Conservation (phyloP, 2,329 filamentous ascomycete species). For the Fusarium xyrophilum region DNA sequence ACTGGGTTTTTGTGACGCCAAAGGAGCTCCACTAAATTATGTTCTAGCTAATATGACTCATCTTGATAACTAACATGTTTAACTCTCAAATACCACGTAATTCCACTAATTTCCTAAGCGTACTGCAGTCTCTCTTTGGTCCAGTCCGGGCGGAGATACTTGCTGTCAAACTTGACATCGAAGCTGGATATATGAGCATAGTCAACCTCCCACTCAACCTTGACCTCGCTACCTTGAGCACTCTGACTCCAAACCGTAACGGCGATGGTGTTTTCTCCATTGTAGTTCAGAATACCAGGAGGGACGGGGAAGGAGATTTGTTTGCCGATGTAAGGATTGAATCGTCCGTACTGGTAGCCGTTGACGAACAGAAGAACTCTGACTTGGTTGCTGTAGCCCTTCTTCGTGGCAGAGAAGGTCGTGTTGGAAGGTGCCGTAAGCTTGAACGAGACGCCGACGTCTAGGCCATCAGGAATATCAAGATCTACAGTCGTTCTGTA, state of each 20-base stretch:
- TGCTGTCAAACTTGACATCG: constrained; percentile 56
- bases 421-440: constrained; percentile 54
- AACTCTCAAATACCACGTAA: not conserved
- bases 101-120: constrained; percentile 17
- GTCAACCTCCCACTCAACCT: constrained; percentile 59
- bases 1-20: constrained; percentile 53
- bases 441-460: constrained; percentile 63
- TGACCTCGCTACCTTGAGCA: constrained; percentile 57
- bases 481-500: constrained; percentile 63
- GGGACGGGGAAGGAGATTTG: constrained; percentile 67
- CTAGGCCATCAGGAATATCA: constrained; percentile 57
- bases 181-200: constrained; percentile 62
- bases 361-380: constrained; percentile 68
- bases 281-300: constrained; percentile 64
- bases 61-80: not conserved
- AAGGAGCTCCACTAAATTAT: constrained; percentile 44
- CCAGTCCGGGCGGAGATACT: constrained; percentile 61
- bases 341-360: constrained; percentile 69
- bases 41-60: not conserved
- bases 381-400: constrained; percentile 47
- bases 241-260: constrained; percentile 67
- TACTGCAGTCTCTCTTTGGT: constrained; percentile 48
- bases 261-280: constrained; percentile 63
- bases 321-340: constrained; percentile 66
- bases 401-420: constrained; percentile 46